phyloP scores from a whole-genome alignment of 129 eudicot genomes.

The Arctium minus region DNA sequence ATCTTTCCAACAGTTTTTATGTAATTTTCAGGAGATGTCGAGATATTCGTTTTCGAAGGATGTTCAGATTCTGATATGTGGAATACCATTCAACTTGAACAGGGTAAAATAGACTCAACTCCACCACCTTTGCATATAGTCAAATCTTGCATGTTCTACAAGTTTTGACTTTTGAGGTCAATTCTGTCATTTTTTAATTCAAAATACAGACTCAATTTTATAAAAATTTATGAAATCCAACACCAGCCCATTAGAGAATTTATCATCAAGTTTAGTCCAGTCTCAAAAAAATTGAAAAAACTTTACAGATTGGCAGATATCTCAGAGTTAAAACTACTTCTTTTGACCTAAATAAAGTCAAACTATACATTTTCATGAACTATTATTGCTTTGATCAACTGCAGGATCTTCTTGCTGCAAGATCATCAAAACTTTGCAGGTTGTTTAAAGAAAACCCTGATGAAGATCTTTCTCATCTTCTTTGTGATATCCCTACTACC shows the following conservation, averaged over 20 bases:
- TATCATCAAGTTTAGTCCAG: neutral
- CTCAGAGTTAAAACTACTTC: neutral
- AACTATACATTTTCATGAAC: neutral
- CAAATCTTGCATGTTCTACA: neutral
- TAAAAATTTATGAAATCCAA: neutral
- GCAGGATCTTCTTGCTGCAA: slow-evolving; percentile 47
- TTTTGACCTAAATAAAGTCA: neutral
- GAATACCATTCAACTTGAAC: slow-evolving; percentile 17
- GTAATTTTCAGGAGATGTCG: slow-evolving; percentile 18
- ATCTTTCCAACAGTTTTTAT: slow-evolving; percentile 2
- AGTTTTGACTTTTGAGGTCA: slow-evolving; percentile 10
- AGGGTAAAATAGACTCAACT: slow-evolving; percentile 16
- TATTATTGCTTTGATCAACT: neutral
- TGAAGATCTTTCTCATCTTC: slow-evolving; percentile 36
- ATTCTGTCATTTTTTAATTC: neutral
- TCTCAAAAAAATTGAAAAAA: neutral
- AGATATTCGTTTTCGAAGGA: slow-evolving; percentile 32
- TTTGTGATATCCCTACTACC: slow-evolving; percentile 36
- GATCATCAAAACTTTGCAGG: slow-evolving; percentile 37
- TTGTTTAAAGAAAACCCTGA: slow-evolving; percentile 32
- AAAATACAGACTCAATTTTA: neutral
- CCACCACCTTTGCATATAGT: neutral
- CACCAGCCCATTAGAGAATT: neutral
- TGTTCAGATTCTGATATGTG: slow-evolving; percentile 17
- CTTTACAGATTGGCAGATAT: no score